Conservation (phyloP, 2,329 filamentous ascomycete genomes). For the Penicillium sp. region DNA sequence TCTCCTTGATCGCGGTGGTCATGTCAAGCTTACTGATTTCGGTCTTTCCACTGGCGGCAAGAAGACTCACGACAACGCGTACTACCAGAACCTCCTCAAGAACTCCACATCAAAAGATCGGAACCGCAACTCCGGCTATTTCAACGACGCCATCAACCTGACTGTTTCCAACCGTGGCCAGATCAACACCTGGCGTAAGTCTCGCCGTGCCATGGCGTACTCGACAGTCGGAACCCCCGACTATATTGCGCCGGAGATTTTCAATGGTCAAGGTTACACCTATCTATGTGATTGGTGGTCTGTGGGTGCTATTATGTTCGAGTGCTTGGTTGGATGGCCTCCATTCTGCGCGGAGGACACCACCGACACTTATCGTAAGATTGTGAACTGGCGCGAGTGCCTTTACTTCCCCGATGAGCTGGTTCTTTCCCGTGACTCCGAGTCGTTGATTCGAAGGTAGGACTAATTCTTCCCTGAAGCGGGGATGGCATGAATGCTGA, state of each 20-base stretch:
- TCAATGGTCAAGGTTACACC: slow-evolving; percentile 92
- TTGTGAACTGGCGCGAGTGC: slow-evolving; percentile 96
- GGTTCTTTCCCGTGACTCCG: slow-evolving; percentile 81
- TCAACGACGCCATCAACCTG: slow-evolving; percentile 91
- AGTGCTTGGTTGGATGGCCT: slow-evolving; percentile 97
- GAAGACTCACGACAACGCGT: slow-evolving; percentile 95
- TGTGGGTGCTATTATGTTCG: slow-evolving; percentile 98
- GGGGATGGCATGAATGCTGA: slow-evolving; percentile 27
- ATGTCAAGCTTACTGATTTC: slow-evolving; percentile 98
- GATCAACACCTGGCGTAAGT: slow-evolving; percentile 99
- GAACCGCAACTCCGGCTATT: slow-evolving; percentile 89
- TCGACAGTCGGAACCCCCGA: slow-evolving; percentile 97
- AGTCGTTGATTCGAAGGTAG: slow-evolving; percentile 89
- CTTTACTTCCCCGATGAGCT: slow-evolving; percentile 97
- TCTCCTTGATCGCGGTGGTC: slow-evolving; percentile 87
- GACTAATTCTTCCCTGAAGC: slow-evolving; percentile 25
- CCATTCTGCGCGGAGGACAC: slow-evolving; percentile 98
- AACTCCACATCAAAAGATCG: slow-evolving; percentile 69
- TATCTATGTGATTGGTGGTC: slow-evolving; percentile 99
- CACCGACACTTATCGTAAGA: slow-evolving; percentile 98
- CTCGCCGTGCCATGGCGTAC: slow-evolving; percentile 92
- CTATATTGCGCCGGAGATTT: slow-evolving; percentile 98
- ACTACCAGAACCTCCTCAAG: slow-evolving; percentile 94
- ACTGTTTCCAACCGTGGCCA: slow-evolving; percentile 97
- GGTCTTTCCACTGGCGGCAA: slow-evolving; percentile 97